Conservation (phyloP, 192 early-diverging fungal species). For the Gamsiella multidivaricata region DNA sequence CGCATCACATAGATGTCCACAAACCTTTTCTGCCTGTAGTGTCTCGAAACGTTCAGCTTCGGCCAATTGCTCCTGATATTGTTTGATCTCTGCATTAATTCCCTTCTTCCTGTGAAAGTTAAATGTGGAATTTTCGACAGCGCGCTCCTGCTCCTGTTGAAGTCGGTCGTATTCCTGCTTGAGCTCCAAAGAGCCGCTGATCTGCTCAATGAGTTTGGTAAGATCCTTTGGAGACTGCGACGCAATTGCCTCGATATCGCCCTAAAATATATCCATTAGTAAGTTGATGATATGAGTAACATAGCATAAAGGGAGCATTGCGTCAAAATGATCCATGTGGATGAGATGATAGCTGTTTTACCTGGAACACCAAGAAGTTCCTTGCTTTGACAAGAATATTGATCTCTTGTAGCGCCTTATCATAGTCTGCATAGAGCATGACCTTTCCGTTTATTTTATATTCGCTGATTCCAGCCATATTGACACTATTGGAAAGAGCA, state of each 20-base stretch:
- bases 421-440: conserved; percentile 84
- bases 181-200: conserved; percentile 93
- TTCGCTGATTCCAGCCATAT: conserved; percentile 77
- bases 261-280: conserved; percentile 48
- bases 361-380: conserved; percentile 98
- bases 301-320: too few species aligned
- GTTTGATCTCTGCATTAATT: conserved; percentile 91
- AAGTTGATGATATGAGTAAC: not conserved
- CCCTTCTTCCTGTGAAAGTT: conserved; percentile 93
- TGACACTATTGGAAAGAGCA: conserved; percentile 57
- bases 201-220: conserved; percentile 94
- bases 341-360: conserved; percentile 1
- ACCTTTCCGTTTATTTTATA: conserved; percentile 86
- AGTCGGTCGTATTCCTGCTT: conserved; percentile 90
- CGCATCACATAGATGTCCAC: too few species aligned
- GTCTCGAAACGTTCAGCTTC: conserved; percentile 88
- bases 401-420: conserved; percentile 78
- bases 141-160: conserved; percentile 83
- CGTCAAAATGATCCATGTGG: too few species aligned
- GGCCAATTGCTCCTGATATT: conserved; percentile 91
- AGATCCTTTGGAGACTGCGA: conserved; percentile 96
- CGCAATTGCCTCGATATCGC: conserved; percentile 96
- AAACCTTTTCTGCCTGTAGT: conserved; percentile 68
- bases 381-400: conserved; percentile 95
- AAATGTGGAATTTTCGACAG: conserved; percentile 87